Evolutionary conservation across 495 filamentous ascomycete genomes (phyloP), one percentile per base, ranked within the genome.

Genomic region (Aspergillus homomorphus): DNA sequence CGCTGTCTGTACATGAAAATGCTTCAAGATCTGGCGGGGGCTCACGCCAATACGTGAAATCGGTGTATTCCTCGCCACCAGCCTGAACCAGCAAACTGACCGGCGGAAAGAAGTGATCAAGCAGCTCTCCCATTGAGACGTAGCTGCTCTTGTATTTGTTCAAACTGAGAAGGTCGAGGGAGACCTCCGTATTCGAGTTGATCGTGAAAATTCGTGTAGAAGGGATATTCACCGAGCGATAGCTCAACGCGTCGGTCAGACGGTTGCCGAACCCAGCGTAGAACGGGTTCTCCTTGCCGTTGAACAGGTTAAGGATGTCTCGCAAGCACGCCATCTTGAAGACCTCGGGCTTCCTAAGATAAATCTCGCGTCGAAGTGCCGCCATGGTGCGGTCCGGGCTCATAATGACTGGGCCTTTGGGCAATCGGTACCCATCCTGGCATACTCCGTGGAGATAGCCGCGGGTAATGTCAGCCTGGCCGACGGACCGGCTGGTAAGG

Each of bases 271-370:
- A 99, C 0, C 94, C 94, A 16, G 94, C 95, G 63, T 93, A 98
- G 70, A 99, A 99, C 0, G 94, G 94, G 21, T 84, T 87, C 54
- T 85, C 78, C 22, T 89, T 85, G 1, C 82, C 81, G n/a, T 83
- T 85, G 66, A 96, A 99, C 1, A 99, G 84, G 49, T 84, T 88
- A 58, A 90, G 80, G 59, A 99, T 97, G 73, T 99, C 94, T 21
- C 94, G 85, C 43, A 99, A 75, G 60, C 95, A 98, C 5, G 93
- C 88, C 94, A 99, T 99, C 75, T 99, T 99, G 84, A 99, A 99
- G 4, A 98, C 91, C 67, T 99, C 92, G 0, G 94, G 94, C 71
- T 98, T 96, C 45, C 95, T 85, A 19, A 99, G 79, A 66, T 99
- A 99, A 12, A 99, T 86, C 69, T 99, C 94, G 42, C 94, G 84